A percentile compares a stretch with the other conserved stretches of the same genome.
Evolutionary conservation across 2,329 filamentous ascomycete genomes (phyloP).

Genomic region (Fusarium beomiforme): DNA sequence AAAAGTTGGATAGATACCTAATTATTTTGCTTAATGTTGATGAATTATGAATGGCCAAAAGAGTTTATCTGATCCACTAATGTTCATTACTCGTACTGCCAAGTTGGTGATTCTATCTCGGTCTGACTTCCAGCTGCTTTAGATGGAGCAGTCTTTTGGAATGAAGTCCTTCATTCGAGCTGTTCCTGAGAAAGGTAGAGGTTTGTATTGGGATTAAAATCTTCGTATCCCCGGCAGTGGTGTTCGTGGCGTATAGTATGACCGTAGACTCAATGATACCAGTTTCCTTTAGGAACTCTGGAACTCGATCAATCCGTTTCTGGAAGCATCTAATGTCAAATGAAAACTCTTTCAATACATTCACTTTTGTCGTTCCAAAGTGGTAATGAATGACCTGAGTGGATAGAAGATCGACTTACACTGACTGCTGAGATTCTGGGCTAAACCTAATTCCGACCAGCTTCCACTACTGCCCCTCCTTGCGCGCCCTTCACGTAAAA

Average conservation of each 20-base stretch:
- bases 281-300: neutral
- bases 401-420: neutral
- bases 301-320: neutral
- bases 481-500: constrained; percentile 29
- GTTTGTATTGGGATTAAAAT: neutral
- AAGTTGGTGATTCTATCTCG: neutral
- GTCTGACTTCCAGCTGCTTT: neutral
- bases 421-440: neutral
- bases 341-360: neutral
- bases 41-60: constrained; percentile 18
- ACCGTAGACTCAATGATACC: neutral
- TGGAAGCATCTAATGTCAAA: neutral
- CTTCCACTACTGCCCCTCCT: constrained; percentile 22
- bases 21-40: constrained; percentile 3
- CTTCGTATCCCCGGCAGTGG: neutral
- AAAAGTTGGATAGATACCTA: constrained; percentile 1
- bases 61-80: neutral
- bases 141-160: neutral
- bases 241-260: neutral
- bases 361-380: neutral
- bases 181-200: neutral
- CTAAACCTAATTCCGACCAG: constrained; percentile 1
- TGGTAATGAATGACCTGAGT: neutral
- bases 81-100: neutral
- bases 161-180: neutral